A percentile compares a stretch with the other conserved stretches of the same genome.
Conservation (phyloP, 2,329 filamentous ascomycete species). For the Aspergillus clavatus region DNA sequence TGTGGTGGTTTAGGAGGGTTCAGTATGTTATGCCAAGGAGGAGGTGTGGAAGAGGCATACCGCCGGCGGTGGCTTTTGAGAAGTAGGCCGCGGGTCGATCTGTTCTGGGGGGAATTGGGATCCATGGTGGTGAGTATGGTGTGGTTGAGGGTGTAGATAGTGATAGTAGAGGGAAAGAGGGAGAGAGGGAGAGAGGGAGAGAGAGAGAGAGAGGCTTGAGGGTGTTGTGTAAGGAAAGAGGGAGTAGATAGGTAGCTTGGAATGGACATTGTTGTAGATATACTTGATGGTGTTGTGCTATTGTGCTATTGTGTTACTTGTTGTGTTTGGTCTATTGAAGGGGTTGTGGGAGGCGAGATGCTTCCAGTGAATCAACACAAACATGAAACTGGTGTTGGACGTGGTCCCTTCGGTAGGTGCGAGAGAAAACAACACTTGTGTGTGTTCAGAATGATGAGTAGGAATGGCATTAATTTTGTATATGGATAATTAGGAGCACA, state of each 20-base stretch:
- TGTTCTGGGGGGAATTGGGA: not conserved
- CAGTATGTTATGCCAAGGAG: not conserved
- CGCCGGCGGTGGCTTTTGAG: not conserved
- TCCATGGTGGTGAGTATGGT: not conserved
- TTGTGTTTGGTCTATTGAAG: not conserved
- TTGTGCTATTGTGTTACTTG: not conserved
- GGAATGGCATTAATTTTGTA: slow-evolving; percentile 29
- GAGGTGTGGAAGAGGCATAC: not conserved
- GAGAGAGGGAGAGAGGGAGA: too few relatives aligned
- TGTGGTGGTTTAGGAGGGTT: not conserved
- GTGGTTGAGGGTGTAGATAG: not conserved
- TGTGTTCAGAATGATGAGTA: not conserved
- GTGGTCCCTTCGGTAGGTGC: not conserved
- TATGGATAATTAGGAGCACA: slow-evolving; percentile 16
- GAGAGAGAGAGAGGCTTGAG: too few relatives aligned
- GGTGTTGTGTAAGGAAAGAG: too few relatives aligned
- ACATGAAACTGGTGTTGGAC: not conserved
- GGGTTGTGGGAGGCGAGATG: not conserved
- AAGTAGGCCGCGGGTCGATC: not conserved
- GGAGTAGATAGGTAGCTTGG: not conserved
- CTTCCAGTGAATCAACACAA: not conserved
- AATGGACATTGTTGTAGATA: not conserved
- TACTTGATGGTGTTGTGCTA: too few relatives aligned
- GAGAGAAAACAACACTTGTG: not conserved
- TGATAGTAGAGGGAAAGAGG: too few relatives aligned